Base-by-base conservation (phyloP, 2,329 filamentous ascomycete species). In the Ceratocystis huliohia region DNA sequence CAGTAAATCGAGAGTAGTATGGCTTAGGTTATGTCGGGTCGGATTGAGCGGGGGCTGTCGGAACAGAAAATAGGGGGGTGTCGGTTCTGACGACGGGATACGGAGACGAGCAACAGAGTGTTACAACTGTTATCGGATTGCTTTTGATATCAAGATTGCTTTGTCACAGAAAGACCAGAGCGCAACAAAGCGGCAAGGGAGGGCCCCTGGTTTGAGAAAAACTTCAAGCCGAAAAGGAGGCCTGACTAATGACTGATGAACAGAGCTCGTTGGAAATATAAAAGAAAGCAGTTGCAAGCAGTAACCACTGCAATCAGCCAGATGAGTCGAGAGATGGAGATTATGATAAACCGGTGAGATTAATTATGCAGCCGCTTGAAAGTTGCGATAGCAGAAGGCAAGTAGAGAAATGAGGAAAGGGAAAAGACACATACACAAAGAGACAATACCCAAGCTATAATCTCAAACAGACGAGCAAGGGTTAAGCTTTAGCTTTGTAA, bases 31-130 rank as follows among this genome's bases (percentile, higher is more conserved):
- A 8, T 25, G 53, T 30, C 15, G 5, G 17, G 28, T 33, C 6
- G 53, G 53, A 37, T 37, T 30, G 53, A 15, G 25, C 53, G 28
- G 22, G 28, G 4, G 33, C 53, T 59, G 28, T 15, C 48, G 28
- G 37, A 59, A 17, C n/a, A 17, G 50, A 30, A 59, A 30, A n/a
- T 50, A 17, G 22, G 28, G 28, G 7, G 28, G 17, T 33, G 5
- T 8, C 8, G 10, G 53, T 33, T 30, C 25, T 59, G 53, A 28
- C 17, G 50, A 46, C 65, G 70, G 69, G 68, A 59, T n/a, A 67
- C 63, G 66, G 10, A 25, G 20, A n/a, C 22, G 22, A 59, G 25
- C 30, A 41, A 61, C 57, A 61, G n/a, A 61, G 13, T 8, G 53
- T 7, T 57, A 30, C 13, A 30, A 33, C n/a, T 33, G 53, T 33